A percentile compares a stretch with the other conserved stretches of the same genome.
These are phyloP conservation scores for Capsicum pubescens DNA, from an alignment of 257 asterid species.

Conservation along the genomic window DNA sequence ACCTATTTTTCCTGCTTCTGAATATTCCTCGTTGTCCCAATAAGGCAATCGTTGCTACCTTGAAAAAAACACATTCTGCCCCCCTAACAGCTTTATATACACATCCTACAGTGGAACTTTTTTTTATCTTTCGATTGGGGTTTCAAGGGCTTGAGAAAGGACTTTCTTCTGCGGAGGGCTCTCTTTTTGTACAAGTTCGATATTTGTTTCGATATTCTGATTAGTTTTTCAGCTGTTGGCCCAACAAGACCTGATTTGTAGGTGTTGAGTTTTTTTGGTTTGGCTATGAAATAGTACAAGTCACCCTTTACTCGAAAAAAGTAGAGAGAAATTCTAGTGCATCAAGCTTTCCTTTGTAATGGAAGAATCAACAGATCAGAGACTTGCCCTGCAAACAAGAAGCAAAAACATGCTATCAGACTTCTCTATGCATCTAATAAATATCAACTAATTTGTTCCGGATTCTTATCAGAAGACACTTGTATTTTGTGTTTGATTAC, in stretches of 20 bases:
- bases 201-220: neutral
- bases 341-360: neutral
- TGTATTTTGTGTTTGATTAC: neutral
- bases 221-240: neutral
- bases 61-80: neutral
- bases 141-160: slow-evolving; percentile 5
- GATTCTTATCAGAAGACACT: neutral
- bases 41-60: neutral
- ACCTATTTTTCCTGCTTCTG: neutral
- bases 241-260: neutral
- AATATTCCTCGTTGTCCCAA: neutral
- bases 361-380: neutral
- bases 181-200: neutral
- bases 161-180: neutral
- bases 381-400: neutral
- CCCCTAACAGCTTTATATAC: neutral
- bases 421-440: neutral
- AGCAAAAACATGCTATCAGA: neutral
- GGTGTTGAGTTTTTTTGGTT: no score
- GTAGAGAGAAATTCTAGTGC: slow-evolving; percentile 8
- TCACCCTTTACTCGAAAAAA: no score
- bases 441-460: neutral
- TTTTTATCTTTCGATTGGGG: neutral
- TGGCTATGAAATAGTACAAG: no score
- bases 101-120: neutral